Percentiles rank a stretch among this genome's conserved stretches.
Conservation (phyloP, 306 rosid genomes). For the Parietaria judaica region DNA sequence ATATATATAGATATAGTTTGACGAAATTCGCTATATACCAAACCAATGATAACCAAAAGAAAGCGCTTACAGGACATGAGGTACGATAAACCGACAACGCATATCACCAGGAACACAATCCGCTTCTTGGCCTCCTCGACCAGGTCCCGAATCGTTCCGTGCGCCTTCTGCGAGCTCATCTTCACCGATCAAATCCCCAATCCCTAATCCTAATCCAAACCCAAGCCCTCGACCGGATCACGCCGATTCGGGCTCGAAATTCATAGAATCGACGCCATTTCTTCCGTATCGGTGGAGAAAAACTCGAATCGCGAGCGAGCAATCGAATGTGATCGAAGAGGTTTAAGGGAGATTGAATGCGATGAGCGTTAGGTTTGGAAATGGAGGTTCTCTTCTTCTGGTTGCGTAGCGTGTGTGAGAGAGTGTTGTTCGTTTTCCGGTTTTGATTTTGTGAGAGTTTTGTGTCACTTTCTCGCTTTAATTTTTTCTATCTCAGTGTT, state of each 20-base stretch:
- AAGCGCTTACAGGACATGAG: constrained; percentile 79
- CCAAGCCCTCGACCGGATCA: constrained; percentile 15
- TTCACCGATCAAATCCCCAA: constrained; percentile 10
- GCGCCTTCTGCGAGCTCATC: constrained; percentile 55
- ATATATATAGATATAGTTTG: not conserved
- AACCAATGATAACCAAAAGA: not conserved
- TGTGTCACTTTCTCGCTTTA: constrained; percentile 17
- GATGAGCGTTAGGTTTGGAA: constrained; percentile 35
- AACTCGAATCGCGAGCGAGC: not conserved
- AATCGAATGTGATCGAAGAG: constrained; percentile 3
- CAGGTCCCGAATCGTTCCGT: constrained; percentile 70
- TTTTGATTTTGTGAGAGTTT: not conserved
- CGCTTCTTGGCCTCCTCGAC: constrained; percentile 94
- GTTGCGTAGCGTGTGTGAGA: not conserved
- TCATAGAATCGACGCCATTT: constrained; percentile 17
- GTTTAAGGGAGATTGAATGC: constrained; percentile 19
- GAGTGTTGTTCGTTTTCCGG: not conserved
- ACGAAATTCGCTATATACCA: constrained; percentile 1
- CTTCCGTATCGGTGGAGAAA: not conserved
- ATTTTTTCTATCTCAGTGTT: not conserved
- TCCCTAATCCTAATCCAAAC: constrained; percentile 20
- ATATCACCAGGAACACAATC: constrained; percentile 60
- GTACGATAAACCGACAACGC: constrained; percentile 85
- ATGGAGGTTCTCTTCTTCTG: not conserved
- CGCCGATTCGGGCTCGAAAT: constrained; percentile 1